Base-by-base conservation (phyloP, 805 yeast genomes). In the Metschnikowia chrysomelidarum region DNA sequence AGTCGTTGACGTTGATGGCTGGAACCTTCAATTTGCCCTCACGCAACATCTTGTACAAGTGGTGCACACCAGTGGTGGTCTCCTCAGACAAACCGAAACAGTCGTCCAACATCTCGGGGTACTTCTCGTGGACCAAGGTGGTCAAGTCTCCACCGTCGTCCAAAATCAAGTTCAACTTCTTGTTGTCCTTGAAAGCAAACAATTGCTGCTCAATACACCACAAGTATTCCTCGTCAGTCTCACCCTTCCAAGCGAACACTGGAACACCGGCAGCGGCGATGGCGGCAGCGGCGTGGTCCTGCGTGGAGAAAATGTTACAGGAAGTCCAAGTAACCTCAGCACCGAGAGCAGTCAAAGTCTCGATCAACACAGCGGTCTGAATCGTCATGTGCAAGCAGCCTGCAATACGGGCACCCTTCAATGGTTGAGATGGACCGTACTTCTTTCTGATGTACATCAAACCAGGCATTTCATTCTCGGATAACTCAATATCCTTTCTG, bases 151-250 rank as follows among this genome's bases (percentile, higher is more conserved):
- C 98, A 83, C 98, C 98, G 62, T 91, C 98, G 66, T 91, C 98
- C 65, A 91, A 80, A 69, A 91, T 93, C 74, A 91, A 78, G 87
- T 91, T 91, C 69, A 91, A 84, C 73, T 86, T 84, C 78, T 84
- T 79, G 68, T 78, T 82, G 70, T 89, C 96, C 78, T 91, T 91
- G 91, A 91, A 91, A 47, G 98, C 86, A 62, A 85, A 88, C 69
- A 91, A 82, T 78, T 93, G 98, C 77, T 91, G 98, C 77, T 93
- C 97, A 58, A 91, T 87, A 80, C 98, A 91, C 98, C 98, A 91
- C 63, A 79, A 64, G 81, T 91, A 93, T 77, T 91, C 98, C 78
- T 91, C 98, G 73, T 91, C 98, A 69, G 98, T 87, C 81, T 91
- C 98, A 68, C 98, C 98, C 80, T 91, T 91, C 98, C 98, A 91